Conservation (phyloP, 176 grass and related monocot species). For the Aegilops sharonensis region DNA sequence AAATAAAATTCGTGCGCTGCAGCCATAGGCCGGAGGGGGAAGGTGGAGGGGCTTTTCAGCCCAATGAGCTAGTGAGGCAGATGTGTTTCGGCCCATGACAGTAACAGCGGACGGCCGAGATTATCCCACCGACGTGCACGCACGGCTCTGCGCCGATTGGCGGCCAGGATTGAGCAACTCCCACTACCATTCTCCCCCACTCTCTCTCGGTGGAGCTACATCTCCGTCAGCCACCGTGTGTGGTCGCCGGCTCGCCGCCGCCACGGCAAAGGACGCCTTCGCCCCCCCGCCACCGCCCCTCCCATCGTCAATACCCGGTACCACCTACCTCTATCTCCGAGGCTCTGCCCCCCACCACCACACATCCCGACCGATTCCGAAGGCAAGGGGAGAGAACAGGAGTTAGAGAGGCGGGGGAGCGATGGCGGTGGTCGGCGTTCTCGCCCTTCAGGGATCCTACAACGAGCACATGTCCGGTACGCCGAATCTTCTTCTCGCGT, state of each 20-base stretch:
- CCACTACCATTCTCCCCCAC: not conserved
- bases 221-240: conserved; percentile 16
- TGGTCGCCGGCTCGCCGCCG: conserved; percentile 29
- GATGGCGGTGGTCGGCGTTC: conserved; percentile 78
- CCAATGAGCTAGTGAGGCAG: too few relatives aligned
- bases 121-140: not conserved
- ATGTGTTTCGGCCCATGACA: not conserved
- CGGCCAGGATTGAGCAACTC: not conserved
- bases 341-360: not conserved
- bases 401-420: not conserved
- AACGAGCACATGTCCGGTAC: conserved; percentile 94
- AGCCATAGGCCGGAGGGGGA: too few relatives aligned
- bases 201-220: not conserved
- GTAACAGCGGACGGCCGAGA: not conserved
- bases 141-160: conserved; percentile 14
- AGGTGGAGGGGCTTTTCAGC: too few relatives aligned
- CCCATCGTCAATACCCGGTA: not conserved
- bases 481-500: not conserved
- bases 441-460: conserved; percentile 97
- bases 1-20: too few relatives aligned
- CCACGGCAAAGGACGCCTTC: conserved; percentile 35
- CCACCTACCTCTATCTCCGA: not conserved
- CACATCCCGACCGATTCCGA: not conserved
- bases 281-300: not conserved
- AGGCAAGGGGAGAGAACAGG: not conserved